These are phyloP conservation scores for Amoebophrya sp. DNA, from an alignment of 169 alveolate species.

Conservation along the genomic window DNA sequence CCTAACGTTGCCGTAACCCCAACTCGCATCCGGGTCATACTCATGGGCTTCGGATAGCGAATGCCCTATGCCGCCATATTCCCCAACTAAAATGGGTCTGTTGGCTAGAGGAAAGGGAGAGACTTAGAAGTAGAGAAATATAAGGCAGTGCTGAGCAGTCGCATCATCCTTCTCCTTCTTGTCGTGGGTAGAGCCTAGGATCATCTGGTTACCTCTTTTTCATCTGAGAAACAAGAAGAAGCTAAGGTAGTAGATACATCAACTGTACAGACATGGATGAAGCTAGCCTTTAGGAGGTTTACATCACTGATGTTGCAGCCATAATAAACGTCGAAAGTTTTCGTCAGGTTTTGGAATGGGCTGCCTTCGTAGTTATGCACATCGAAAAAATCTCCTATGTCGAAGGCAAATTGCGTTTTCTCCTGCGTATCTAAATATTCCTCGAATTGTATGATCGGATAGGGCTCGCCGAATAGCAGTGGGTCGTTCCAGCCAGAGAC, in stretches of 20 bases:
- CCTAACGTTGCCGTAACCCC: conserved; percentile 45
- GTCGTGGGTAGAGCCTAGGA: too few species aligned
- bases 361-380: conserved; percentile 39
- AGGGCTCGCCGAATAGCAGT: neutral
- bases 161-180: too few species aligned
- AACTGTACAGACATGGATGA: too few species aligned
- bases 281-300: too few species aligned
- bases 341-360: neutral
- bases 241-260: too few species aligned
- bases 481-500: neutral
- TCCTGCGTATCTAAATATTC: conserved; percentile 25
- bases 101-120: neutral
- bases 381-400: conserved; percentile 38
- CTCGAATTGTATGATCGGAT: neutral
- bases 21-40: conserved; percentile 22
- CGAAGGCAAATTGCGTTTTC: conserved; percentile 33
- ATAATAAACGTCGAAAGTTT: neutral
- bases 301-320: too few species aligned
- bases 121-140: too few species aligned
- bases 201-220: too few species aligned
- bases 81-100: conserved; percentile 33
- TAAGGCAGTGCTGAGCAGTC: too few species aligned
- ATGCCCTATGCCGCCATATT: conserved; percentile 47
- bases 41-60: conserved; percentile 21
- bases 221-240: too few species aligned